phyloP scores from a whole-genome alignment of 1,139 yeast genomes.

The Suhomyces choctaworum region DNA sequence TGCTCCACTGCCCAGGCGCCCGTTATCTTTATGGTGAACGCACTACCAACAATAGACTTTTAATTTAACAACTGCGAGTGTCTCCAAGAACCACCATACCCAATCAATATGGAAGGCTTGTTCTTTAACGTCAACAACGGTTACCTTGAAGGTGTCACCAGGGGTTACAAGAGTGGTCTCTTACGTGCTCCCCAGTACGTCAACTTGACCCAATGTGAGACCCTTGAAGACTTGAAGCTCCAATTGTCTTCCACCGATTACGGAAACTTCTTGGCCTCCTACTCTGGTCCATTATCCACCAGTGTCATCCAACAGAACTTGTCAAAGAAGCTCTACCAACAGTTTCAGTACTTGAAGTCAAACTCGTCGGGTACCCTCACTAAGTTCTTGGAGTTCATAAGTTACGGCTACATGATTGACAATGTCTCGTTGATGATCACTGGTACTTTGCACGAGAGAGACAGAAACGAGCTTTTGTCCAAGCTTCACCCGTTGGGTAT shows the following conservation, averaged over 20 bases:
- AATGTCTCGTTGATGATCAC: constrained; percentile 95
- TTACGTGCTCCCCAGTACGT: constrained; percentile 76
- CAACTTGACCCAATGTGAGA: constrained; percentile 94
- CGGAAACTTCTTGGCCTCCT: constrained; percentile 83
- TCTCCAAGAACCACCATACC: constrained; percentile 2
- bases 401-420: constrained; percentile 98
- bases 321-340: constrained; percentile 71
- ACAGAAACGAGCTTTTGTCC: constrained; percentile 77
- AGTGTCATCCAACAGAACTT: constrained; percentile 79
- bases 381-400: constrained; percentile 84
- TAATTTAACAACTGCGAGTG: constrained; percentile 6
- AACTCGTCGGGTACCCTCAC: constrained; percentile 82
- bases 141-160: constrained; percentile 87
- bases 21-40: constrained; percentile 1
- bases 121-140: constrained; percentile 88
- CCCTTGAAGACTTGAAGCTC: constrained; percentile 87
- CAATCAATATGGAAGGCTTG: constrained; percentile 70
- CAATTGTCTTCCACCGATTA: constrained; percentile 96
- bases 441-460: constrained; percentile 95
- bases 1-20: neutral
- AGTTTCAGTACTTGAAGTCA: constrained; percentile 80
- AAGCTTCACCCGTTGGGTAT: constrained; percentile 97
- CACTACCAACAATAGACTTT: constrained; percentile 9
- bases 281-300: constrained; percentile 80
- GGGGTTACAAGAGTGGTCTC: constrained; percentile 90